A percentile compares a stretch with the other conserved stretches of the same genome.
phyloP scores from a whole-genome alignment of 192 early-diverging fungal genomes.

The Endogone sp. region DNA sequence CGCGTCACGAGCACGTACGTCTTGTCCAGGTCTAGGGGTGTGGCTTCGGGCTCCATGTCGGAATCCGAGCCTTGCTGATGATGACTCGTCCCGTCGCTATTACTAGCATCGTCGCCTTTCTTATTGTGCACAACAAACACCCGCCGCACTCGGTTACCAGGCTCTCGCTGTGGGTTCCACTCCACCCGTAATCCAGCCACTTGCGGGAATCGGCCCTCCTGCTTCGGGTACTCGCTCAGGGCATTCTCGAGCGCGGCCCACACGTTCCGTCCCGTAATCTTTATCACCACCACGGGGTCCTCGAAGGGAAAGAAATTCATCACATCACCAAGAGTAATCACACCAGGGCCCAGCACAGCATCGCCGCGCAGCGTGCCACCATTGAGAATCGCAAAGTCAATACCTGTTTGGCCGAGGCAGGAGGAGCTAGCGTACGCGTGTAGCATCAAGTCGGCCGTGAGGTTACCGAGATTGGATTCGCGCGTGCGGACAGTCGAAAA shows the following conservation, averaged over 20 bases:
- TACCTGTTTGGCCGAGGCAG: slow-evolving; percentile 12
- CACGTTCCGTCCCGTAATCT: slow-evolving; percentile 56
- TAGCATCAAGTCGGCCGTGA: slow-evolving; percentile 62
- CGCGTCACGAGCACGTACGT: slow-evolving; percentile 54
- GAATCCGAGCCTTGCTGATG: slow-evolving; percentile 9
- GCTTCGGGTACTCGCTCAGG: slow-evolving; percentile 61
- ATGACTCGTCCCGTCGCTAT: background rate
- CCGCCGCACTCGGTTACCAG: slow-evolving; percentile 45
- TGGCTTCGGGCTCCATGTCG: slow-evolving; percentile 29
- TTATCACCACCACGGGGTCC: slow-evolving; percentile 61
- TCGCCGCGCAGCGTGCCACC: slow-evolving; percentile 67
- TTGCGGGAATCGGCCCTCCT: slow-evolving; percentile 68
- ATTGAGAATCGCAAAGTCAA: slow-evolving; percentile 42
- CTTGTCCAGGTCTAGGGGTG: slow-evolving; percentile 41
- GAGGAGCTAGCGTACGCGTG: slow-evolving; percentile 35
- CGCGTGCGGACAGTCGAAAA: slow-evolving; percentile 48
- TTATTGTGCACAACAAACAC: slow-evolving; percentile 24
- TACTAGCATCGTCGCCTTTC: background rate
- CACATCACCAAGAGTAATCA: slow-evolving; percentile 56
- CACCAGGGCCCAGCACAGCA: slow-evolving; percentile 44
- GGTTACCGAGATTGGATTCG: slow-evolving; percentile 61
- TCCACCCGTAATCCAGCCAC: slow-evolving; percentile 57
- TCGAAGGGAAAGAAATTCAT: slow-evolving; percentile 67
- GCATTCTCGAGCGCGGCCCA: slow-evolving; percentile 60
- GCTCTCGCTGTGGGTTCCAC: slow-evolving; percentile 47